These are phyloP conservation scores for Cladosporium sphaerospermum DNA, from an alignment of 2,329 filamentous ascomycete genomes.

Conservation along the genomic window DNA sequence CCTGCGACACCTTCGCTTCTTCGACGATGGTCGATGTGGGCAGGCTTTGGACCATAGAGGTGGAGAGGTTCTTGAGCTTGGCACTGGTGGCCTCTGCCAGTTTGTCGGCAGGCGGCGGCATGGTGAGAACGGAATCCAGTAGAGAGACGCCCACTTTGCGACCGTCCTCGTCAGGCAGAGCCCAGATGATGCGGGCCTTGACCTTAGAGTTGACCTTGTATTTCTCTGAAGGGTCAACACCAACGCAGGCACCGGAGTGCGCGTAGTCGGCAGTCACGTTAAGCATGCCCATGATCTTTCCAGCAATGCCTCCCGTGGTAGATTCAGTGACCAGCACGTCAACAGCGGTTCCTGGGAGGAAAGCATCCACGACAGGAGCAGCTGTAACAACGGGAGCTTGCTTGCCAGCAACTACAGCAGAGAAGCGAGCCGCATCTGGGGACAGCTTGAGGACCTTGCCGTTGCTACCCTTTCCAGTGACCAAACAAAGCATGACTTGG, in stretches of 20 bases:
- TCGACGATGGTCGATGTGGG: slow-evolving; percentile 71
- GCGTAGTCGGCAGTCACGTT: slow-evolving; percentile 86
- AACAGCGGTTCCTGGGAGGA: slow-evolving; percentile 84
- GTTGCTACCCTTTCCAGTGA: slow-evolving; percentile 66
- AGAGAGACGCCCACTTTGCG: slow-evolving; percentile 84
- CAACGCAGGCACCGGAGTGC: slow-evolving; percentile 65
- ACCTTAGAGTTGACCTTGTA: slow-evolving; percentile 77
- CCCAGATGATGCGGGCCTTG: slow-evolving; percentile 82
- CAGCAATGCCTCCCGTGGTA: slow-evolving; percentile 66
- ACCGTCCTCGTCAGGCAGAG: slow-evolving; percentile 63
- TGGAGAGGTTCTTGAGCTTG: slow-evolving; percentile 22
- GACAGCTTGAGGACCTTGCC: slow-evolving; percentile 85
- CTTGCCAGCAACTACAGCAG: slow-evolving; percentile 17
- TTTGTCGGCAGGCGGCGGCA: slow-evolving; percentile 42
- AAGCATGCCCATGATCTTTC: slow-evolving; percentile 86
- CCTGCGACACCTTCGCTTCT: slow-evolving; percentile 69
- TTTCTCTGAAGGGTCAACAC: slow-evolving; percentile 57
- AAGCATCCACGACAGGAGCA: slow-evolving; percentile 81
- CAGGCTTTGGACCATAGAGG: slow-evolving; percentile 43
- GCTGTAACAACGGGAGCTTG: slow-evolving; percentile 48
- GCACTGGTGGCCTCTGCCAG: slow-evolving; percentile 30
- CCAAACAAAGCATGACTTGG: slow-evolving; percentile 74
- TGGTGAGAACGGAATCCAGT: slow-evolving; percentile 71
- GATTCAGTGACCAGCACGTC: slow-evolving; percentile 77
- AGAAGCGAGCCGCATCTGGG: slow-evolving; percentile 52